Evolutionary conservation across 176 grass and related monocot genomes (phyloP), one percentile per base, ranked within the genome.

Genomic region (Rhynchospora breviuscula): DNA sequence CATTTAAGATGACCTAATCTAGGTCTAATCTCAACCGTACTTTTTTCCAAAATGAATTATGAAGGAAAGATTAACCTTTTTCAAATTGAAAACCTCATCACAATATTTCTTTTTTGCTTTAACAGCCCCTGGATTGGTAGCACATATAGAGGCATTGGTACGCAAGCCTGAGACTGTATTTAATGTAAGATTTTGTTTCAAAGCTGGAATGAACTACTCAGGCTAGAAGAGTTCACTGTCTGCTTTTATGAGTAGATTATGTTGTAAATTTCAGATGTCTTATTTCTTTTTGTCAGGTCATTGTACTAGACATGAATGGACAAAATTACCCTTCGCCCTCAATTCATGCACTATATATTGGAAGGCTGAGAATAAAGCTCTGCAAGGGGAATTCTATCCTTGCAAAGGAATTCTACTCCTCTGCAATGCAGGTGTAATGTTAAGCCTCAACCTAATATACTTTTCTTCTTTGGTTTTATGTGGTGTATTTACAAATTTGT

Each of bases 321-420:
- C 44, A 88, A 69, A 87, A 97, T 71, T 75, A 88, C 69, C 80
- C 88, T 49, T 91, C 85, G 63, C 76, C 92, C 70, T 88, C 54
- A 4, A 87, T 97, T 85, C 87, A 97, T 80, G 87, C 91, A 53
- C 86, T 97, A 67, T 83, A 91, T 85, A 77, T 97, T 3, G 94
- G 94, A 52, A 97, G 77, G 73, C 64, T 97, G 62, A 87, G 91
- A 64, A 91, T 97, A 76, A 91, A 90, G 56, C 94, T 97, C 85
- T 82, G 49, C 54, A 91, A 88, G 90, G 94, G 89, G 11, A 97
- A 91, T 52, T 56, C 84, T 2, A 88, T 93, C 61, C 64, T 93
- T 40, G 87, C 91, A 74, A 93, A 91, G 82, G 94, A 97, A 89
- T 97, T 93, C 81, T 97, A 97, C 87, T 97, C 91, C 10, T 89